These are phyloP conservation scores for Streptanthus diversifolius DNA, from an alignment of 345 rosid species.

Conservation along the genomic window DNA sequence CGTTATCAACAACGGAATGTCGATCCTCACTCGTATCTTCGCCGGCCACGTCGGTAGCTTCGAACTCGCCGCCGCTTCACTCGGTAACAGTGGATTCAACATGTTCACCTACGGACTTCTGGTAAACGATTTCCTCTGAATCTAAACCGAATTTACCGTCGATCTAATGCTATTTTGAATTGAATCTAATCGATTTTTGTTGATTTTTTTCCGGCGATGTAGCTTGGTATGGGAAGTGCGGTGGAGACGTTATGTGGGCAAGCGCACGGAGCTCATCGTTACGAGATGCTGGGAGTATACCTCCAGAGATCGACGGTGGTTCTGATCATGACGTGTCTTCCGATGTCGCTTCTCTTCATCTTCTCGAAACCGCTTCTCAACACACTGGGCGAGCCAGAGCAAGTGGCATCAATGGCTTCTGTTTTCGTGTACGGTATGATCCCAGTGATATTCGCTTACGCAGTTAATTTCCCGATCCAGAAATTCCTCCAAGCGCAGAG, in stretches of 20 bases:
- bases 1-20: conserved; percentile 50
- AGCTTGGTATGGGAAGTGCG: conserved; percentile 86
- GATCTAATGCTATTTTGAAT: neutral
- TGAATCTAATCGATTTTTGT: neutral
- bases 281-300: conserved; percentile 64
- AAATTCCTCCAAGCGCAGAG: conserved; percentile 64
- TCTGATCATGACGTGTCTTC: conserved; percentile 45
- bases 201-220: neutral
- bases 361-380: conserved; percentile 50
- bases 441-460: conserved; percentile 67
- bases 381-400: conserved; percentile 51
- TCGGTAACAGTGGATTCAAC: conserved; percentile 50
- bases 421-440: conserved; percentile 62
- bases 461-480: conserved; percentile 61
- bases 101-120: conserved; percentile 43
- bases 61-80: conserved; percentile 48
- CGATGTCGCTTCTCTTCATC: conserved; percentile 45
- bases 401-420: conserved; percentile 50
- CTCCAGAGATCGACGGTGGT: conserved; percentile 64
- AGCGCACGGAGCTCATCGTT: conserved; percentile 68
- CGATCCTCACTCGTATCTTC: conserved; percentile 56
- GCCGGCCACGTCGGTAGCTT: conserved; percentile 49
- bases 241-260: conserved; percentile 83
- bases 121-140: conserved; percentile 41
- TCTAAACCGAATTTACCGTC: neutral